These are phyloP conservation scores for Diaporthe longicolla DNA, from an alignment of 2,329 filamentous ascomycete genomes.

Conservation along the genomic window DNA sequence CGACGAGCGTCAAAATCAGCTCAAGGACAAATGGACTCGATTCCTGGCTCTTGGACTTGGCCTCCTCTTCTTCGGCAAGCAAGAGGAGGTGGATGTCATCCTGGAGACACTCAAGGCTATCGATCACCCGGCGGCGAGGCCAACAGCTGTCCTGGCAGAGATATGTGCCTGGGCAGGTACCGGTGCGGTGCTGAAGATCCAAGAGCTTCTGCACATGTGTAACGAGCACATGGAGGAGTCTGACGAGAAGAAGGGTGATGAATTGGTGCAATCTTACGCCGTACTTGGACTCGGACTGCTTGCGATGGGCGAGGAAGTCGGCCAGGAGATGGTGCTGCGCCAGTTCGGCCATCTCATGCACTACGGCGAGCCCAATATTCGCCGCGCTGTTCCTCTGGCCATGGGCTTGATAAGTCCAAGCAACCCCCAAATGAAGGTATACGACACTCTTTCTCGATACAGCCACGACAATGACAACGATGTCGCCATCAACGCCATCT, in stretches of 20 bases:
- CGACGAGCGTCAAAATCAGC: conserved; percentile 88
- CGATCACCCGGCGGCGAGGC: conserved; percentile 95
- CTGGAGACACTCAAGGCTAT: conserved; percentile 97
- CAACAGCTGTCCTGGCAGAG: conserved; percentile 93
- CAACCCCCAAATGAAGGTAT: conserved; percentile 99
- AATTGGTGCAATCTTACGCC: conserved; percentile 95
- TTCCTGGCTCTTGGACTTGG: conserved; percentile 96
- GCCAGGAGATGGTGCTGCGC: conserved; percentile 97
- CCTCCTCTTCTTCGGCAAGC: conserved; percentile 93
- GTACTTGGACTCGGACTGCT: conserved; percentile 95
- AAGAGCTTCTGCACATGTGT: conserved; percentile 97
- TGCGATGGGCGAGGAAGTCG: conserved; percentile 97
- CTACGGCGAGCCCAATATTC: conserved; percentile 97
- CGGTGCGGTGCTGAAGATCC: conserved; percentile 95
- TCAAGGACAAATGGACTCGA: conserved; percentile 98
- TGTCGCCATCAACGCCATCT: conserved; percentile 98
- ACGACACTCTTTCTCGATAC: conserved; percentile 97
- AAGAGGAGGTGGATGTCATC: conserved; percentile 99
- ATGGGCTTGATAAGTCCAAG: conserved; percentile 97
- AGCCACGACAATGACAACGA: conserved; percentile 99
- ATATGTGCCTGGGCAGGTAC: conserved; percentile 99
- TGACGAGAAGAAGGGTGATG: conserved; percentile 94
- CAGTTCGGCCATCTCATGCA: conserved; percentile 99
- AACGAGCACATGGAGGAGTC: conserved; percentile 97
- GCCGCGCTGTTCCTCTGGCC: conserved; percentile 93